These are phyloP conservation scores for Candida piceae DNA, from an alignment of 805 yeast genomes.

Conservation along the genomic window DNA sequence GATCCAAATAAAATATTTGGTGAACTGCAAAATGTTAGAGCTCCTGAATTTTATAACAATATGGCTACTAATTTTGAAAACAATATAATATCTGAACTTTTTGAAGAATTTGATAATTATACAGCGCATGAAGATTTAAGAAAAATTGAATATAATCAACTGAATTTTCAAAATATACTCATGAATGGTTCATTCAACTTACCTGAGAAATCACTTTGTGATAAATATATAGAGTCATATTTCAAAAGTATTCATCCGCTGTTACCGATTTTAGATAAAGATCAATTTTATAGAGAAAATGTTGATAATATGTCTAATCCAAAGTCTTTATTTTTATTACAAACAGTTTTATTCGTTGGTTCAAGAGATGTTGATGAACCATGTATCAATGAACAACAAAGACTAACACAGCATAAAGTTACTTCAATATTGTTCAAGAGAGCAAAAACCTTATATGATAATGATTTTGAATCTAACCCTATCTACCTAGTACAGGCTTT, in stretches of 20 bases:
- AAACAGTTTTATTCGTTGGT: constrained; percentile 62
- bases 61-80: neutral
- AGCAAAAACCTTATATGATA: constrained; percentile 10
- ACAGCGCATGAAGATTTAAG: neutral
- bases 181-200: constrained; percentile 64
- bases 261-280: constrained; percentile 60
- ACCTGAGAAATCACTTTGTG: constrained; percentile 54
- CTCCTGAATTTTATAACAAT: neutral
- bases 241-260: constrained; percentile 62
- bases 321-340: constrained; percentile 55
- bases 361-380: constrained; percentile 53
- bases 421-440: constrained; percentile 29
- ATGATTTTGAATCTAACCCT: constrained; percentile 9
- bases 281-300: constrained; percentile 52
- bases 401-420: constrained; percentile 37
- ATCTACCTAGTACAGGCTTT: constrained; percentile 4
- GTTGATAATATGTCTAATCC: constrained; percentile 47
- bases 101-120: constrained; percentile 2
- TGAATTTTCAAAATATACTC: constrained; percentile 56
- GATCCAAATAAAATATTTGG: constrained; percentile 6
- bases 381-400: constrained; percentile 42
- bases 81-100: constrained; percentile 2
- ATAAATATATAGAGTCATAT: constrained; percentile 52
- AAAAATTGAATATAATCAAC: constrained; percentile 14
- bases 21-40: neutral